phyloP scores from a whole-genome alignment of 805 yeast species.

The Metschnikowia picachoensis region DNA sequence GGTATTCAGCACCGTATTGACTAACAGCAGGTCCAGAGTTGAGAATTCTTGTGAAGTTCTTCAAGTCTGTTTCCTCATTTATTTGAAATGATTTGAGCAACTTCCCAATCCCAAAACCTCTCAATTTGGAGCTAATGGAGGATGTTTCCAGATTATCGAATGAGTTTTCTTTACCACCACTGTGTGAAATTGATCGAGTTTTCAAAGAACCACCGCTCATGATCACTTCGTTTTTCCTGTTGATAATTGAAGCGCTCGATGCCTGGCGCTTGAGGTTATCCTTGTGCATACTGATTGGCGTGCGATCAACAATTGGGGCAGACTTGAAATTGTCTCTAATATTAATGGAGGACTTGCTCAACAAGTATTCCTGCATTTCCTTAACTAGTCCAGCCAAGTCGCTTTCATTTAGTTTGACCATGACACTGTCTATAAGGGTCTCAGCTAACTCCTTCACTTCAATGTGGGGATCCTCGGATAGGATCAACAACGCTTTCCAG shows the following conservation, averaged over 20 bases:
- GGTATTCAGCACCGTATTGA: conserved; percentile 41
- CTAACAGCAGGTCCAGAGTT: conserved; percentile 34
- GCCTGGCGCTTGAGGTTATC: conserved; percentile 17
- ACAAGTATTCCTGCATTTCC: conserved; percentile 61
- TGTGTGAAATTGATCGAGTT: conserved; percentile 29
- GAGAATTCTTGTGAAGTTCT: conserved; percentile 34
- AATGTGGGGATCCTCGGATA: conserved; percentile 83
- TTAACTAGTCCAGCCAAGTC: conserved; percentile 60
- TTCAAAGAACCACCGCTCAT: conserved; percentile 27
- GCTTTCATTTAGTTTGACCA: conserved; percentile 59
- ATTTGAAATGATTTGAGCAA: conserved; percentile 37
- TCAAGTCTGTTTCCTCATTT: conserved; percentile 38
- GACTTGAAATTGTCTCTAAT: conserved; percentile 40
- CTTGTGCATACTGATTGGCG: conserved; percentile 17
- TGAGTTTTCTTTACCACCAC: conserved; percentile 25
- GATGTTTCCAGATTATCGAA: conserved; percentile 24
- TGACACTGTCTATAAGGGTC: conserved; percentile 68
- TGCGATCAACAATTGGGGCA: conserved; percentile 34
- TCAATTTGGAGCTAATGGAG: conserved; percentile 33
- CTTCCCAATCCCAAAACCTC: conserved; percentile 31
- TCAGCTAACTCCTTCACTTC: conserved; percentile 75
- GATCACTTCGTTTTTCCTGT: conserved; percentile 24
- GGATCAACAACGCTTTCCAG: conserved; percentile 79
- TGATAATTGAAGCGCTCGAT: conserved; percentile 22
- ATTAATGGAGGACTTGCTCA: conserved; percentile 45